These are phyloP conservation scores for Colletotrichum sp. DNA, from an alignment of 2,329 filamentous ascomycete genomes.

Conservation along the genomic window DNA sequence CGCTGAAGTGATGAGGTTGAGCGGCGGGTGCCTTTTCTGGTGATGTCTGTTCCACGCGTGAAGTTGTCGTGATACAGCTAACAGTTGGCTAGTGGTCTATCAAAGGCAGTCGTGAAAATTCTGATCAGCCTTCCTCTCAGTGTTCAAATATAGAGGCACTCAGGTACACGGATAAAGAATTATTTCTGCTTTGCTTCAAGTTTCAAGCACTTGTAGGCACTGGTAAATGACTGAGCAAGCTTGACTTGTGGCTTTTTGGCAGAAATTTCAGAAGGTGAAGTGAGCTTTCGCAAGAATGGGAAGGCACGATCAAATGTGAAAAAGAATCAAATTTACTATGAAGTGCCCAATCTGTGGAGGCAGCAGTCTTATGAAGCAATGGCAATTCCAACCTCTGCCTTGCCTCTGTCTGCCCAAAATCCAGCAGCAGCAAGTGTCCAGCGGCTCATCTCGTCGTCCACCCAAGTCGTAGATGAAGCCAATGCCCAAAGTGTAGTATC, in stretches of 20 bases:
- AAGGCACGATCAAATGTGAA: neutral
- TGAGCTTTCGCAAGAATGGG: fast-evolving
- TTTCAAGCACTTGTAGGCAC: neutral
- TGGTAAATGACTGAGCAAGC: neutral
- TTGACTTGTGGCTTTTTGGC: neutral
- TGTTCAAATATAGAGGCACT: neutral
- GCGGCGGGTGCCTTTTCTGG: neutral
- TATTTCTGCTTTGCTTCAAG: neutral
- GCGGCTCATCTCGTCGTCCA: neutral
- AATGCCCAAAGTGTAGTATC: neutral
- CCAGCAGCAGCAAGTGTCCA: neutral
- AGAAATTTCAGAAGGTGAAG: neutral
- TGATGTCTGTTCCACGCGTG: neutral
- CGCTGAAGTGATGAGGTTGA: neutral
- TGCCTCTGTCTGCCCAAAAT: neutral
- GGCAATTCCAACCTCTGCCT: neutral
- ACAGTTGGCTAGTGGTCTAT: neutral
- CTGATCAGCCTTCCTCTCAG: fast-evolving
- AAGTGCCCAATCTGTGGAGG: neutral
- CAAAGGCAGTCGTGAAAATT: neutral
- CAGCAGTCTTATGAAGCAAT: neutral
- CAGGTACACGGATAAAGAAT: fast-evolving
- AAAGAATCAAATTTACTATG: neutral
- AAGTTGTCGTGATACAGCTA: neutral
- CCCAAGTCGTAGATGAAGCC: neutral